Conservation (phyloP, 1,284 basidiomycete species). For the Fomitiporia mediterranea region DNA sequence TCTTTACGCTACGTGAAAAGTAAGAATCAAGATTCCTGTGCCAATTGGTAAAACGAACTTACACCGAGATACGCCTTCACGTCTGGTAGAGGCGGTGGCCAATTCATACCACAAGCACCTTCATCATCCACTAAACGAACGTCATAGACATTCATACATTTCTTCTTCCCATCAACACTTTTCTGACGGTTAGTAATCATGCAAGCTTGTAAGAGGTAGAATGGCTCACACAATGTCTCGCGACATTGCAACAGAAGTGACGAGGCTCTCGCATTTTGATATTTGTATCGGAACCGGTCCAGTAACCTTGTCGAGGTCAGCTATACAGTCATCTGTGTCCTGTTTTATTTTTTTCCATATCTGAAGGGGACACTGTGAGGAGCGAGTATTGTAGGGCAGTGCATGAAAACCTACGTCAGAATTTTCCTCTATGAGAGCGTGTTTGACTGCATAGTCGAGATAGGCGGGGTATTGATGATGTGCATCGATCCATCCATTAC, state of each 20-base stretch:
- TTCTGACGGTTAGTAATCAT: neutral
- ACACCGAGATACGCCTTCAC: constrained; percentile 81
- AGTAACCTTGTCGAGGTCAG: constrained; percentile 44
- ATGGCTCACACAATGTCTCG: constrained; percentile 60
- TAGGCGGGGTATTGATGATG: constrained; percentile 87
- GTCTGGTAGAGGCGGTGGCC: constrained; percentile 86
- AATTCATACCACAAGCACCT: constrained; percentile 98
- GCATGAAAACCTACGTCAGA: constrained; percentile 50
- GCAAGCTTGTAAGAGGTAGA: constrained; percentile 1
- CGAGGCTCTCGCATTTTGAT: constrained; percentile 61
- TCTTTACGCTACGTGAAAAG: constrained; percentile 55
- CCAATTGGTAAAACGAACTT: constrained; percentile 31
- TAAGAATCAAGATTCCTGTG: constrained; percentile 7
- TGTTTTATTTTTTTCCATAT: constrained; percentile 60
- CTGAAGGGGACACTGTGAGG: constrained; percentile 33
- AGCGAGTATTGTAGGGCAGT: neutral
- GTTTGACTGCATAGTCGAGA: constrained; percentile 81
- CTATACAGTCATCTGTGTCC: constrained; percentile 62
- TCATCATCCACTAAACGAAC: constrained; percentile 79
- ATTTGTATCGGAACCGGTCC: constrained; percentile 59
- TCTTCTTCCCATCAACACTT: constrained; percentile 67
- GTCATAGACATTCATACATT: constrained; percentile 96
- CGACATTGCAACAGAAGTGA: constrained; percentile 55
- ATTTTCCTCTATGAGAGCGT: constrained; percentile 71
- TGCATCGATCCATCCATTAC: constrained; percentile 97